Conservation (phyloP, 2,329 filamentous ascomycete species). For the Beauveria sp. region DNA sequence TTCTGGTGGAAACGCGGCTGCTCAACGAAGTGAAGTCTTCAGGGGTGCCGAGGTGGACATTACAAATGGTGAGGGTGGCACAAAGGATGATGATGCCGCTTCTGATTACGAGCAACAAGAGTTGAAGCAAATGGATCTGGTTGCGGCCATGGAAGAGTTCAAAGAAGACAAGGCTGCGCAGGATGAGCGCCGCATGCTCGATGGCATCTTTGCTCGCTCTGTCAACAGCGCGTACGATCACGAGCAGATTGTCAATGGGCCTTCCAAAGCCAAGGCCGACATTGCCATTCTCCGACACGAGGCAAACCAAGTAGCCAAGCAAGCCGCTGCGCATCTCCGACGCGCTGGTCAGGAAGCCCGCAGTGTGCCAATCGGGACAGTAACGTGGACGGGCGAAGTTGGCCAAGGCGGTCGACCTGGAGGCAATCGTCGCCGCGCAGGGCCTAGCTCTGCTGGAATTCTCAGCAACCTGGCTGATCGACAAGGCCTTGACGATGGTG, state of each 20-base stretch:
- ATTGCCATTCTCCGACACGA: conserved; percentile 72
- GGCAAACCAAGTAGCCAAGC: conserved; percentile 68
- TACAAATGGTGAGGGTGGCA: conserved; percentile 6
- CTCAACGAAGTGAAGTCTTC: conserved; percentile 81
- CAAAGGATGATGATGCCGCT: conserved; percentile 2
- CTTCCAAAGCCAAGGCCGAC: conserved; percentile 64
- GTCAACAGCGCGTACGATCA: conserved; percentile 92
- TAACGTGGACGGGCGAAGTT: conserved; percentile 87
- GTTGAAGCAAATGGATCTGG: conserved; percentile 47
- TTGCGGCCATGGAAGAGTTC: conserved; percentile 59
- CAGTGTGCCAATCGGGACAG: conserved; percentile 69
- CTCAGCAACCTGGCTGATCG: conserved; percentile 50
- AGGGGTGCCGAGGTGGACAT: conserved; percentile 67
- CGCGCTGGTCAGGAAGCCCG: conserved; percentile 66
- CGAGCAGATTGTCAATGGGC: conserved; percentile 79
- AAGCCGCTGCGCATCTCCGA: conserved; percentile 69
- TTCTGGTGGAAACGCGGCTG: conserved; percentile 46
- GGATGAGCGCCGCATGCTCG: conserved; percentile 72
- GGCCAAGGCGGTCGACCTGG: conserved; percentile 69
- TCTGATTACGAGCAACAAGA: conserved; percentile 30
- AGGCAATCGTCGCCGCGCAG: conserved; percentile 41
- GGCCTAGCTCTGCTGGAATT: conserved; percentile 46
- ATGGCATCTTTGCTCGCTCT: conserved; percentile 79
- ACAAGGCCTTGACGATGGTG: conserved; percentile 41
- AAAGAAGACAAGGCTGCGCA: conserved; percentile 43